A percentile compares a stretch with the other conserved stretches of the same genome.
These are phyloP conservation scores for Avena atlantica DNA, from an alignment of 176 grass and related monocot genomes.

Conservation along the genomic window DNA sequence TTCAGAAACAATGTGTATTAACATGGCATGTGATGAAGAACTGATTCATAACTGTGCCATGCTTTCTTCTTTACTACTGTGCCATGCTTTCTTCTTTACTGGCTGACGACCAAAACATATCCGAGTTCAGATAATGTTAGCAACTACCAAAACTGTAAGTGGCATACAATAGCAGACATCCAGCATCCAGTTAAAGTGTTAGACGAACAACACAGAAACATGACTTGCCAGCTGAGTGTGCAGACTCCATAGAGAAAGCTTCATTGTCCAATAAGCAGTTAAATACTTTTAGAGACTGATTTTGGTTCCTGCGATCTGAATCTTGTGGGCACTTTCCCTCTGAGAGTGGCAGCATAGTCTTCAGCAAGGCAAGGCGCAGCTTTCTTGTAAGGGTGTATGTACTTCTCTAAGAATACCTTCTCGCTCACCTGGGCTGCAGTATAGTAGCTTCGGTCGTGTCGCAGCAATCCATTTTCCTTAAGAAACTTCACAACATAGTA, in stretches of 20 bases:
- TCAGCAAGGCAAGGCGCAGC: conserved; percentile 38
- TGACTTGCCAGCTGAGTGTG: conserved; percentile 10
- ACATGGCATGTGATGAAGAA: conserved; percentile 7
- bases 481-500: conserved; percentile 57
- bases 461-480: conserved; percentile 48
- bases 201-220: conserved; percentile 34
- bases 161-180: not conserved
- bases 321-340: conserved; percentile 21
- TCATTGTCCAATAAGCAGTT: not conserved
- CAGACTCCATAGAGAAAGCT: conserved; percentile 17
- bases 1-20: conserved; percentile 5
- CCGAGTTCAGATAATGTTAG: not conserved
- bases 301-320: conserved; percentile 28
- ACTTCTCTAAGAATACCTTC: conserved; percentile 60
- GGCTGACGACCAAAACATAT: not conserved
- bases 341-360: conserved; percentile 47
- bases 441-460: conserved; percentile 49
- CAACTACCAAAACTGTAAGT: conserved; percentile 12
- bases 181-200: conserved; percentile 1
- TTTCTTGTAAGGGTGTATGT: conserved; percentile 49
- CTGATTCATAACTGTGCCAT: not conserved
- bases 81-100: not conserved
- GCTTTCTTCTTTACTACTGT: not conserved
- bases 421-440: conserved; percentile 41
- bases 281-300: not conserved